These are phyloP conservation scores for Spathaspora sp. DNA, from an alignment of 805 yeast species.

Conservation along the genomic window DNA sequence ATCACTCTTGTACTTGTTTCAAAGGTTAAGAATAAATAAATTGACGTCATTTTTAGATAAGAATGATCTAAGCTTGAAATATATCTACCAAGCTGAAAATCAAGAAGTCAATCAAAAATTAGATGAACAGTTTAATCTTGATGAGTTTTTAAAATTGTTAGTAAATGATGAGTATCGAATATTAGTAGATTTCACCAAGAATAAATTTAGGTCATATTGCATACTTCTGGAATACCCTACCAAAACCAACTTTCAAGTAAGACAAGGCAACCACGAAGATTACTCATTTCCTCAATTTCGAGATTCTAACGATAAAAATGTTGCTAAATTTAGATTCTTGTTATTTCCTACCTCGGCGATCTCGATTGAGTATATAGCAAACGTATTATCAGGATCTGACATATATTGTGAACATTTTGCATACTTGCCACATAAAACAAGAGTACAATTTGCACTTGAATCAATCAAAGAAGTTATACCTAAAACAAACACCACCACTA, in stretches of 20 bases:
- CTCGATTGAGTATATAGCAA: slow-evolving; percentile 16
- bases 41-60: slow-evolving; percentile 39
- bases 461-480: slow-evolving; percentile 12
- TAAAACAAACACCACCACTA: neutral
- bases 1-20: slow-evolving; percentile 55
- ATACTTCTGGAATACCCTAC: slow-evolving; percentile 50
- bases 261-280: no score
- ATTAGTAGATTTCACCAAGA: slow-evolving; percentile 61
- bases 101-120: slow-evolving; percentile 28
- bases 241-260: no score
- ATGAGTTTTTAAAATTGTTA: slow-evolving; percentile 39
- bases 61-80: slow-evolving; percentile 12
- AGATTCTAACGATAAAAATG: slow-evolving; percentile 21
- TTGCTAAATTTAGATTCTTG: slow-evolving; percentile 17
- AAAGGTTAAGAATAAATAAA: slow-evolving; percentile 43
- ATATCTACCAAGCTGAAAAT: slow-evolving; percentile 8
- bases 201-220: slow-evolving; percentile 60
- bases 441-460: slow-evolving; percentile 38
- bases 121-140: slow-evolving; percentile 52
- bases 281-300: slow-evolving; percentile 17
- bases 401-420: slow-evolving; percentile 55
- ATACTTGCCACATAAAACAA: slow-evolving; percentile 30
- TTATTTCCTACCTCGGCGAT: slow-evolving; percentile 16
- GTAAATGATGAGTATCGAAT: slow-evolving; percentile 61
- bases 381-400: slow-evolving; percentile 40